Evolutionary conservation across 129 eudicot species (phyloP), one percentile per base, ranked within the genome.

Genomic region (Escallonia rubra): DNA sequence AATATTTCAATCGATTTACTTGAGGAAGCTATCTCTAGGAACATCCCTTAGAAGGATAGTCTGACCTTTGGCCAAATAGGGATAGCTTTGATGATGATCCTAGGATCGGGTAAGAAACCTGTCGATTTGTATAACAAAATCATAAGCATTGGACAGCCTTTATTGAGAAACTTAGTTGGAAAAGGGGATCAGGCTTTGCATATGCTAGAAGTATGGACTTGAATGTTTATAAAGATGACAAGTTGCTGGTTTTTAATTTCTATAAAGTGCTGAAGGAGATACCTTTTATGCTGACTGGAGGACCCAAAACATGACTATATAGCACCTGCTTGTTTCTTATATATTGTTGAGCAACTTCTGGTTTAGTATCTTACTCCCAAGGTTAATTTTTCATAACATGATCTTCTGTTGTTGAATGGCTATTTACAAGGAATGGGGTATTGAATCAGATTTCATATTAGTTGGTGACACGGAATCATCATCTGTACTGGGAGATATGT

Each of bases 331-430:
- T 74, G 87, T 69, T 90, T 86, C 70, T 41, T 87, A 53, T 87
- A 90, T 76, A 77, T 90, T 56, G 61, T 83, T 34, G 95, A 90
- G 69, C 79, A 84, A 1, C 80, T 90, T 63, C 39, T 84, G 45
- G 57, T 90, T 11, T 61, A 62, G 79, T 66, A 9, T 76, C 76
- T 69, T 68, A 63, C 64, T 63, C 43, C 10, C 59, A n/a, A 14
- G 82, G 83, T 14, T 11, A n/a, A 54, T 71, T 78, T 45, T 76
- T 79, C 65, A 78, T 80, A 4, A 65, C 85, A 62, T 68, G 72
- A 48, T 84, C 95, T 7, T 76, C 95, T 1, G 80, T 79, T 59
- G 79, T 82, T 0, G 97, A 87, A 54, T 82, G 90, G 85, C 82
- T 4, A 23, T 57, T n/a, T 56, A 63, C 55, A 65, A 66, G 46